Evolutionary conservation across 202 grass and related monocot genomes (phyloP), one percentile per base, ranked within the genome.

Genomic region (Bolboschoenoplectus hybrid): DNA sequence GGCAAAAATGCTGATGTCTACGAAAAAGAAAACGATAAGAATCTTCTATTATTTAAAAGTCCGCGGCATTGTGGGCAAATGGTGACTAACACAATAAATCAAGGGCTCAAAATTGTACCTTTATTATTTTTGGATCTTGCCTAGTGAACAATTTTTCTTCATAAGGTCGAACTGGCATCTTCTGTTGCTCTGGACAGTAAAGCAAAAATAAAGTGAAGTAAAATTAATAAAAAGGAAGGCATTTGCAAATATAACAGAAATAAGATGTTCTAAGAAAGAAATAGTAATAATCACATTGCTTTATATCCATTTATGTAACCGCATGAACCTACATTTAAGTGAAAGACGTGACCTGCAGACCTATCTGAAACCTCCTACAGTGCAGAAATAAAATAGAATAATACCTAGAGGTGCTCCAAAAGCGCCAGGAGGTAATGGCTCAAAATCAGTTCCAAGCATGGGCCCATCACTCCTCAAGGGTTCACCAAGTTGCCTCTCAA

Each of bases 321-420:
- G 41, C 43, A 83, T 9, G 63, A 60, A 82, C 2, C 74, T 79
- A 79, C 75, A 80, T 19, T 17, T 40, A 78, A 60, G 36, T 60
- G 16, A 55, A 40, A 79, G 50, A 41, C 60, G 75, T 79, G 52
- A 17, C 51, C 52, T 79, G 16, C 14, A 79, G 51, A 79, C 7
- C 13, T 6, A 79, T 57, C 57, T 56, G 51, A 39, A 78, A n/a
- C 75, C 52, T 79, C 13, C 52, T 79, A 41, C 1, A 60, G 32
- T 58, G 34, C 52, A 79, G 52, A 58, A 56, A 79, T 79, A 58
- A 79, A 80, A 80, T 60, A 88, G 4, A 52, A 17, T 82, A 57
- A 55, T 94, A 99, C 93, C 93, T 67, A 99, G 90, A 65, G 97
- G 97, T 6, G 88, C 90, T 6, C 93, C 97, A 84, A 94, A 99